Evolutionary conservation across 441 rosid species (phyloP).

Genomic region (Francoa sonchifolia): DNA sequence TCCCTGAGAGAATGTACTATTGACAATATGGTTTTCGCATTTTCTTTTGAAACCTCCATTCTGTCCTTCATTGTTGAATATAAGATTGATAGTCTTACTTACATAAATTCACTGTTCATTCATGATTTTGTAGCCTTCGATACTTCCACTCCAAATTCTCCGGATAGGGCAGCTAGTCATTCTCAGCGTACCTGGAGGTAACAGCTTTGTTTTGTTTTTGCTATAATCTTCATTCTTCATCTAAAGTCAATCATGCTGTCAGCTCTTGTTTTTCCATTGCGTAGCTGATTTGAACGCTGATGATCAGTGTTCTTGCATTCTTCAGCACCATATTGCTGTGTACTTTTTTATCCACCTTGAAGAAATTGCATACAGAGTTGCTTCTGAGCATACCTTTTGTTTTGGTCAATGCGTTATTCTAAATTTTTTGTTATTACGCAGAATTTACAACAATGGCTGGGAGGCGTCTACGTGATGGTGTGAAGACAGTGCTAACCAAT

Average conservation of each 20-base stretch:
- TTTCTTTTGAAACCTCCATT: not conserved
- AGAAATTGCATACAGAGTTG: too few species aligned
- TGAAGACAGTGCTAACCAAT: constrained; percentile 47
- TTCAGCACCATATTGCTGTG: too few species aligned
- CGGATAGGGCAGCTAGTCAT: constrained; percentile 76
- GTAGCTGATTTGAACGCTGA: too few species aligned
- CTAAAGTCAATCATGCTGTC: not conserved
- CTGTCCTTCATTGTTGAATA: not conserved
- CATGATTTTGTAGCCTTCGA: constrained; percentile 58
- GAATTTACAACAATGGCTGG: constrained; percentile 99
- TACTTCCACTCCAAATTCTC: constrained; percentile 84
- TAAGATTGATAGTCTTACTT: not conserved
- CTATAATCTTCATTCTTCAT: not conserved
- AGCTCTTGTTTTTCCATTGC: not conserved
- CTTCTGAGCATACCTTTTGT: not conserved
- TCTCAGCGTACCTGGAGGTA: constrained; percentile 95
- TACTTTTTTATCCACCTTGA: too few species aligned
- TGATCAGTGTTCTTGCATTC: too few species aligned
- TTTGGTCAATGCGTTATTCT: not conserved
- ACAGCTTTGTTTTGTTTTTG: constrained; percentile 9
- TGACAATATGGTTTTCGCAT: too few species aligned
- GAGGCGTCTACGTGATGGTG: constrained; percentile 93
- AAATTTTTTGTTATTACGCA: constrained; percentile 19
- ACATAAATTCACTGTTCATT: constrained; percentile 12
- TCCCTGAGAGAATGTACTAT: too few species aligned